phyloP scores from a whole-genome alignment of 352 stramenopile species.

The Phytophthora brassicae region DNA sequence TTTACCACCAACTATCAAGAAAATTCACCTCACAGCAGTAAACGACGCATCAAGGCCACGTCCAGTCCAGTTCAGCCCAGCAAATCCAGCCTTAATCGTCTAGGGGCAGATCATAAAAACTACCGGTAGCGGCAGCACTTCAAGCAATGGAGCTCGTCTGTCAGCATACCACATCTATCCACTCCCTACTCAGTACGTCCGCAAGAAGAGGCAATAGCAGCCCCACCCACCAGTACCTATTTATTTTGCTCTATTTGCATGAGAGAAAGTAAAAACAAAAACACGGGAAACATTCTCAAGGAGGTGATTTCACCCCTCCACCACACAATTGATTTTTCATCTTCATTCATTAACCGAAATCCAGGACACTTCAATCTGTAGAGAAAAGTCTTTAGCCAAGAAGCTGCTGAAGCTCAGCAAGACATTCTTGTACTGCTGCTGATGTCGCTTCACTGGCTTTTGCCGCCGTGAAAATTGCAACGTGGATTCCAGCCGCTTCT shows the following conservation, averaged over 20 bases:
- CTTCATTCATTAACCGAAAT: constrained; percentile 12
- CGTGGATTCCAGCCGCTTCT: constrained; percentile 47
- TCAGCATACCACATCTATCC: constrained; percentile 14
- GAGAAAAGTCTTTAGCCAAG: constrained; percentile 17
- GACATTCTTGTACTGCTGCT: constrained; percentile 47
- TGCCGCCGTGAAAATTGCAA: constrained; percentile 54
- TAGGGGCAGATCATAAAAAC: constrained; percentile 30
- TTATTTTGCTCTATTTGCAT: constrained; percentile 38
- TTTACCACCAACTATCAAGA: constrained; percentile 6
- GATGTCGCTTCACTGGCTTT: constrained; percentile 51
- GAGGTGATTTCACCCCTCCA: constrained; percentile 12
- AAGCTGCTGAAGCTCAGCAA: constrained; percentile 53
- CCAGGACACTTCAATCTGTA: not conserved
- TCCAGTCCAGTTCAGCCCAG: constrained; percentile 19
- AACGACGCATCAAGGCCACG: constrained; percentile 5
- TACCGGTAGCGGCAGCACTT: constrained; percentile 19
- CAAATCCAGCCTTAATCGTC: constrained; percentile 16
- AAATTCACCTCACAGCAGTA: constrained; percentile 9
- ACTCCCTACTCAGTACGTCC: constrained; percentile 6
- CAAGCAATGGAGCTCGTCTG: constrained; percentile 22
- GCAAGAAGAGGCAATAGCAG: constrained; percentile 28
- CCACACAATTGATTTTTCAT: constrained; percentile 5
- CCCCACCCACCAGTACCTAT: constrained; percentile 26
- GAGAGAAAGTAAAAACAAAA: constrained; percentile 33
- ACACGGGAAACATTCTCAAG: constrained; percentile 21